phyloP scores from a whole-genome alignment of 2,329 filamentous ascomycete species.

The Hypomyces rosellus region DNA sequence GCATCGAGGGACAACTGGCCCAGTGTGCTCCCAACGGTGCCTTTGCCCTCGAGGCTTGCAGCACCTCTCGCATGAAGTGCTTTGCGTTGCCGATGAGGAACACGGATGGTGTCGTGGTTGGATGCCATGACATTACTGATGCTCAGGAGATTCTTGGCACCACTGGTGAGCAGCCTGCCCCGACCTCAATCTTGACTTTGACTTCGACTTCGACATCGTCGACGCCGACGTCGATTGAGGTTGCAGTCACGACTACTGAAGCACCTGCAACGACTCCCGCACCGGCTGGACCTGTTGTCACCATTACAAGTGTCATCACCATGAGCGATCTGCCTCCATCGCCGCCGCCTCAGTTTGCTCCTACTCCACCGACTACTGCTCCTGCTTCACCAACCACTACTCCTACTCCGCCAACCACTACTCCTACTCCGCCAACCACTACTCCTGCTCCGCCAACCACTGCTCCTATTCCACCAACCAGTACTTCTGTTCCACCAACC shows the following conservation, averaged over 20 bases:
- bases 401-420: not conserved
- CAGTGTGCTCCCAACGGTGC: slow-evolving; percentile 35
- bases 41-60: slow-evolving; percentile 37
- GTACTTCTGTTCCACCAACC: too few relatives aligned
- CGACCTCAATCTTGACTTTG: slow-evolving; percentile 14
- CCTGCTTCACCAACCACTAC: too few relatives aligned
- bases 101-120: slow-evolving; percentile 41
- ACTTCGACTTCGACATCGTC: not conserved
- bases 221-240: not conserved
- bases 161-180: not conserved
- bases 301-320: slow-evolving; percentile 25
- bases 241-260: not conserved
- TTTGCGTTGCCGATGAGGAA: slow-evolving; percentile 49
- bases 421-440: too few relatives aligned
- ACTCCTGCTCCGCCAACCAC: slow-evolving; percentile 1
- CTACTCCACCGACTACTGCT: not conserved
- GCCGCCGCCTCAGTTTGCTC: slow-evolving; percentile 7
- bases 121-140: slow-evolving; percentile 36
- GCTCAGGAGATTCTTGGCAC: slow-evolving; percentile 39
- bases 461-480: not conserved
- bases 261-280: slow-evolving; percentile 12
- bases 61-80: slow-evolving; percentile 33
- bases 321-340: slow-evolving; percentile 18
- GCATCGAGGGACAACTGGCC: slow-evolving; percentile 44
- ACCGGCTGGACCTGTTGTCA: slow-evolving; percentile 18